A percentile compares a stretch with the other conserved stretches of the same genome.
Conservation (phyloP, 2,329 filamentous ascomycete species). For the Plectosphaerella plurivora region DNA sequence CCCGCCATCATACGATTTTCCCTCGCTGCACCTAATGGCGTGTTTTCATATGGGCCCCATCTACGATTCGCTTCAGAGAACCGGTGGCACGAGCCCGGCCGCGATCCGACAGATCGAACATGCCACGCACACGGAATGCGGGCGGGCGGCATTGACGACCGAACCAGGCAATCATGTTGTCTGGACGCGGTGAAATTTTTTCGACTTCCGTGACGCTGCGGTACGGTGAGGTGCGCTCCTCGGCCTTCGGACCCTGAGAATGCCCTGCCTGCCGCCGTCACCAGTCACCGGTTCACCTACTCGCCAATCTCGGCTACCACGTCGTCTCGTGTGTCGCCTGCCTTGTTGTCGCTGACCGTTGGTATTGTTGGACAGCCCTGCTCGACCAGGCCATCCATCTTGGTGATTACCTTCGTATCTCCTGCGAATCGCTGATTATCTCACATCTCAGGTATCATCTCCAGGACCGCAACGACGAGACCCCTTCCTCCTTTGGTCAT, state of each 20-base stretch:
- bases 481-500: too few relatives aligned
- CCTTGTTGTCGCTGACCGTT: background rate
- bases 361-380: background rate
- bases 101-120: background rate
- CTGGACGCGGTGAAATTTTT: background rate
- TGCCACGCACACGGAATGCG: background rate
- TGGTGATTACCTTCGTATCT: too few relatives aligned
- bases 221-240: background rate
- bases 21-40: background rate
- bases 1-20: constrained; percentile 3
- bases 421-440: too few relatives aligned
- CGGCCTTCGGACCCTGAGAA: background rate
- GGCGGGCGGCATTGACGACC: background rate
- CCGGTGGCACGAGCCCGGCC: background rate
- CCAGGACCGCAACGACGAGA: too few relatives aligned
- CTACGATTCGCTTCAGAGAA: background rate
- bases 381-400: background rate
- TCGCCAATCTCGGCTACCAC: background rate
- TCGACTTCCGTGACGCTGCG: background rate
- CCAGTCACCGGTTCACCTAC: background rate
- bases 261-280: background rate
- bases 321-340: background rate
- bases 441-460: too few relatives aligned
- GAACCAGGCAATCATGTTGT: background rate
- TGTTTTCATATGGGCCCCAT: background rate